Evolutionary conservation across 306 rosid genomes (phyloP).

Genomic region (Inga oerstediana): DNA sequence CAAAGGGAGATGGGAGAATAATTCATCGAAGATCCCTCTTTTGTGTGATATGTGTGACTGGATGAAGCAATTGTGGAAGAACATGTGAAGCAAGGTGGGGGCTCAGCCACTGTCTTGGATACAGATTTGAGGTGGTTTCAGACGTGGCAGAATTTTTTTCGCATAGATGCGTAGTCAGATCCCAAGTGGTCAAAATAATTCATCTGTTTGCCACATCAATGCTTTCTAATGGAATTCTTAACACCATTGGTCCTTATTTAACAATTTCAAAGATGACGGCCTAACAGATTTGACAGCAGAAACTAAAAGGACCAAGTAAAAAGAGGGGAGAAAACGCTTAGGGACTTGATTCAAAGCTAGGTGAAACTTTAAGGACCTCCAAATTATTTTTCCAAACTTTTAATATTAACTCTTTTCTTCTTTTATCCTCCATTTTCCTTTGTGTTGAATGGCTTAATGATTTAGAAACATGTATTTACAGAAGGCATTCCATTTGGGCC

Average conservation of each 20-base stretch:
- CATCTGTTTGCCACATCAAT: too few species aligned
- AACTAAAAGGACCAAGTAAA: too few species aligned
- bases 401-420: not conserved
- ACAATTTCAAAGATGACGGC: too few species aligned
- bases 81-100: slow-evolving; percentile 57
- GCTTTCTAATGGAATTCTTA: too few species aligned
- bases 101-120: slow-evolving; percentile 60
- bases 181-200: not conserved
- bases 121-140: slow-evolving; percentile 45
- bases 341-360: too few species aligned
- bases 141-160: not conserved
- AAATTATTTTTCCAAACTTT: too few species aligned
- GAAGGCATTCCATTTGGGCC: not conserved
- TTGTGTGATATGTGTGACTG: slow-evolving; percentile 18
- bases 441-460: not conserved
- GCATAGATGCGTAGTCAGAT: not conserved
- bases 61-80: slow-evolving; percentile 74
- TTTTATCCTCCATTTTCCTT: not conserved
- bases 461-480: not conserved
- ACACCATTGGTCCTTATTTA: too few species aligned
- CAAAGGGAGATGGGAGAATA: slow-evolving; percentile 24
- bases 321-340: too few species aligned
- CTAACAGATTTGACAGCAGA: too few species aligned
- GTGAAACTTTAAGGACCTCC: too few species aligned
- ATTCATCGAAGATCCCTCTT: not conserved